These are phyloP conservation scores for Pythium utonaiense DNA, from an alignment of 352 stramenopile species.

Conservation along the genomic window DNA sequence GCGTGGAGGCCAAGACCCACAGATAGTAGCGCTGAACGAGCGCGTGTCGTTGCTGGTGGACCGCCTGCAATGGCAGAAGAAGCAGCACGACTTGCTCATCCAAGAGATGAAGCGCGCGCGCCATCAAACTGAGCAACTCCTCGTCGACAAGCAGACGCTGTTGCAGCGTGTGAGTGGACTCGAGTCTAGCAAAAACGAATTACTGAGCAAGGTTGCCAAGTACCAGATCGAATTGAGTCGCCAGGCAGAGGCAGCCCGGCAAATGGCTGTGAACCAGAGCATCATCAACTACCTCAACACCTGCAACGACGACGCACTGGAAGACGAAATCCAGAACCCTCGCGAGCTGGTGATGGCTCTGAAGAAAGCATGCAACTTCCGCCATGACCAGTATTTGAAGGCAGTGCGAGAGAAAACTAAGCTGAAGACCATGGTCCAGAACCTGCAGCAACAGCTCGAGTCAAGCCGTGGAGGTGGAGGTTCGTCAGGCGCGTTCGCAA, in stretches of 20 bases:
- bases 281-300: slow-evolving; percentile 72
- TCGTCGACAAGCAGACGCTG: slow-evolving; percentile 59
- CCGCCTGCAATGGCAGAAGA: slow-evolving; percentile 75
- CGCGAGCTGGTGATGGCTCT: slow-evolving; percentile 69
- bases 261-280: slow-evolving; percentile 62
- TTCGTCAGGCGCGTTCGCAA: neutral
- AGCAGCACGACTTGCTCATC: slow-evolving; percentile 57
- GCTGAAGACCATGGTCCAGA: slow-evolving; percentile 67
- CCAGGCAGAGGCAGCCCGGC: slow-evolving; percentile 46
- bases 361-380: slow-evolving; percentile 81
- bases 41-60: slow-evolving; percentile 63
- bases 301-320: slow-evolving; percentile 58
- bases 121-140: slow-evolving; percentile 58
- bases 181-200: slow-evolving; percentile 45
- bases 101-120: slow-evolving; percentile 56
- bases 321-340: slow-evolving; percentile 78
- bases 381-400: slow-evolving; percentile 82
- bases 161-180: slow-evolving; percentile 45
- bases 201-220: slow-evolving; percentile 68
- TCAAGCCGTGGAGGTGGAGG: neutral
- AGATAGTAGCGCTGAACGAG: slow-evolving; percentile 41
- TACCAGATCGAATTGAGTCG: slow-evolving; percentile 74
- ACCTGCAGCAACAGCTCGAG: slow-evolving; percentile 17
- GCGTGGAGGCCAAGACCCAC: slow-evolving; percentile 16
- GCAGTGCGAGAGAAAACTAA: slow-evolving; percentile 73